Conservation (phyloP, 2,329 filamentous ascomycete genomes). For the Hysterium pulicare region DNA sequence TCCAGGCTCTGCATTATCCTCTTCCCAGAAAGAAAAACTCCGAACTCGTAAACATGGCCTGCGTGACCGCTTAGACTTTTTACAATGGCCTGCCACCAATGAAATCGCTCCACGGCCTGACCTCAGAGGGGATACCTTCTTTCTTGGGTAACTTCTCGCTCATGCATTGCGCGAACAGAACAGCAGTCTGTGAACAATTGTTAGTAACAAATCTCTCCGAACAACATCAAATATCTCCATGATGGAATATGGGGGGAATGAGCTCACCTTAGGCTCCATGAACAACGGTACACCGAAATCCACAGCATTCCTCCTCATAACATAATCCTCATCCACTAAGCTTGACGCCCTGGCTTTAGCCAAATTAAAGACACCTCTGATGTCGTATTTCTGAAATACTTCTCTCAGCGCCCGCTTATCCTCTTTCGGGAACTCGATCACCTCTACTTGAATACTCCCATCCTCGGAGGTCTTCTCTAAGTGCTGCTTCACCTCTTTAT, state of each 20-base stretch:
- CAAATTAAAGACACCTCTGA: constrained; percentile 93
- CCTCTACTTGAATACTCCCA: constrained; percentile 67
- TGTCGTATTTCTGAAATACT: constrained; percentile 95
- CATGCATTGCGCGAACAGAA: constrained; percentile 96
- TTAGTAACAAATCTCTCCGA: constrained; percentile 6
- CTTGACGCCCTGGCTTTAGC: constrained; percentile 80
- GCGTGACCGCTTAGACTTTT: too few relatives aligned
- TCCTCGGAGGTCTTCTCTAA: constrained; percentile 69
- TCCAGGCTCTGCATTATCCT: too few relatives aligned
- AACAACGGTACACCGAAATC: constrained; percentile 97
- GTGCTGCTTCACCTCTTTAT: constrained; percentile 74
- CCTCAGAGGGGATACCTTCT: constrained; percentile 86
- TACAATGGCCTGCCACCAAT: constrained; percentile 56
- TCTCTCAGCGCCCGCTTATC: constrained; percentile 94
- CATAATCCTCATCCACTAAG: constrained; percentile 88
- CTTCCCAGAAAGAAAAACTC: too few relatives aligned
- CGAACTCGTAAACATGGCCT: too few relatives aligned
- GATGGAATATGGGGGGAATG: not conserved
- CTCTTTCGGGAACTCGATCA: constrained; percentile 94
- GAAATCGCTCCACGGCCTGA: constrained; percentile 93
- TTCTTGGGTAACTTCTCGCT: constrained; percentile 87
- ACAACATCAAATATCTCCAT: too few relatives aligned
- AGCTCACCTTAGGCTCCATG: constrained; percentile 91
- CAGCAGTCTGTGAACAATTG: constrained; percentile 68
- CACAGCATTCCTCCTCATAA: constrained; percentile 96